Evolutionary conservation across 1,139 yeast species (phyloP).

Genomic region (Diutina neorugosa): DNA sequence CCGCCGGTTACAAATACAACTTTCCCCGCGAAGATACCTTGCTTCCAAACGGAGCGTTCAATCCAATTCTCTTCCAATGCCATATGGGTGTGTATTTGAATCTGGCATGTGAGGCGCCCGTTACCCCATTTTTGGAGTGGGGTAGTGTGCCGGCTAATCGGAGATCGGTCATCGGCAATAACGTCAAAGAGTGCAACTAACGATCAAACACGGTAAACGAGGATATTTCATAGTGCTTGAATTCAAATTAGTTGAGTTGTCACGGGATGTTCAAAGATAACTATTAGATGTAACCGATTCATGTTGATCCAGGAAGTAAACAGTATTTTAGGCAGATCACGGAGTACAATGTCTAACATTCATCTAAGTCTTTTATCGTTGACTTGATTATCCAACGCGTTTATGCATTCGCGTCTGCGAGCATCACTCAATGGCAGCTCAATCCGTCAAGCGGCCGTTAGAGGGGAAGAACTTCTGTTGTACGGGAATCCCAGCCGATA

Average conservation of each 20-base stretch:
- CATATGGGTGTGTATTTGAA: background rate
- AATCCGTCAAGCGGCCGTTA: constrained; percentile 15
- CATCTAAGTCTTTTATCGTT: too few species aligned
- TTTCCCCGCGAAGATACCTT: constrained; percentile 63
- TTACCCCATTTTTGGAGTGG: background rate
- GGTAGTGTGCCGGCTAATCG: background rate
- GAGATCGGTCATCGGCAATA: background rate
- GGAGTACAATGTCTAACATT: too few species aligned
- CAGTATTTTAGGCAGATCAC: too few species aligned
- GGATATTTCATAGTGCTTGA: too few species aligned
- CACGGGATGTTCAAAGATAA: too few species aligned
- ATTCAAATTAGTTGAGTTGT: too few species aligned
- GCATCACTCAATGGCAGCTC: background rate
- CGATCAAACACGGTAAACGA: too few species aligned
- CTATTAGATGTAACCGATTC: too few species aligned
- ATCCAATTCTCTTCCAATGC: background rate
- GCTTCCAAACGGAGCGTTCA: constrained; percentile 25
- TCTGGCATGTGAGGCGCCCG: background rate
- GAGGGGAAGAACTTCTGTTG: constrained; percentile 29
- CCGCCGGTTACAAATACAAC: constrained; percentile 92
- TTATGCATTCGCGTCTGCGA: background rate
- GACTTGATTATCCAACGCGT: background rate
- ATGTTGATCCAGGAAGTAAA: too few species aligned
- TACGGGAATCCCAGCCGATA: constrained; percentile 22
- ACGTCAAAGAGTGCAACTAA: too few species aligned